Percentiles rank a stretch among this genome's conserved stretches.
Evolutionary conservation across 169 alveolate genomes (phyloP).

Genomic region (Plasmodium inui): DNA sequence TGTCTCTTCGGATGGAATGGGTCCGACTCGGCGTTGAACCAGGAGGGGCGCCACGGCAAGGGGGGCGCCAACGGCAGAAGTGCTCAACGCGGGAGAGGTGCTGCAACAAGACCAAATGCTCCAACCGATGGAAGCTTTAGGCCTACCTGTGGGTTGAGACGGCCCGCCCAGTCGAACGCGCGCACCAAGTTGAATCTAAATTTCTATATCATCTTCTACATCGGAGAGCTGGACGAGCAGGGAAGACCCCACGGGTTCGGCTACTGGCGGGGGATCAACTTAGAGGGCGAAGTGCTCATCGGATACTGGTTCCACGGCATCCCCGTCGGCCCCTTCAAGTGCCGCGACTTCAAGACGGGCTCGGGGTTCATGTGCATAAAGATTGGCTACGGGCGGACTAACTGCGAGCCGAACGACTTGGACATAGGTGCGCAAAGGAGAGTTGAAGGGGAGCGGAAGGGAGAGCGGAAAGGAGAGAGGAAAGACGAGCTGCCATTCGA

Average conservation of each 20-base stretch:
- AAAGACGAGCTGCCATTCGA: not conserved
- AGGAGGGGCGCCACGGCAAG: not conserved
- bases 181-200: conserved; percentile 3
- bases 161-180: not conserved
- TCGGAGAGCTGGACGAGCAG: conserved; percentile 87
- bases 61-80: not conserved
- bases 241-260: conserved; percentile 93
- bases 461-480: too few species aligned
- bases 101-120: too few species aligned
- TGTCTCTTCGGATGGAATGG: conserved; percentile 17
- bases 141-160: not conserved
- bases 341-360: conserved; percentile 89
- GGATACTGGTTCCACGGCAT: conserved; percentile 92
- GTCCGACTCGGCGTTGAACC: not conserved
- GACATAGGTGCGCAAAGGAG: conserved; percentile 67
- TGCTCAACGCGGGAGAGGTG: not conserved
- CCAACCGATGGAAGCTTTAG: not conserved
- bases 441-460: not conserved
- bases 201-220: conserved; percentile 76
- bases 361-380: conserved; percentile 88
- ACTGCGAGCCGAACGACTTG: conserved; percentile 75
- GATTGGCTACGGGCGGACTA: conserved; percentile 85
- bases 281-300: conserved; percentile 88
- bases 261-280: conserved; percentile 87
- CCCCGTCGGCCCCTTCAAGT: conserved; percentile 90